phyloP scores from a whole-genome alignment of 2,329 filamentous ascomycete species.

The Pyricularia pennisetigena region DNA sequence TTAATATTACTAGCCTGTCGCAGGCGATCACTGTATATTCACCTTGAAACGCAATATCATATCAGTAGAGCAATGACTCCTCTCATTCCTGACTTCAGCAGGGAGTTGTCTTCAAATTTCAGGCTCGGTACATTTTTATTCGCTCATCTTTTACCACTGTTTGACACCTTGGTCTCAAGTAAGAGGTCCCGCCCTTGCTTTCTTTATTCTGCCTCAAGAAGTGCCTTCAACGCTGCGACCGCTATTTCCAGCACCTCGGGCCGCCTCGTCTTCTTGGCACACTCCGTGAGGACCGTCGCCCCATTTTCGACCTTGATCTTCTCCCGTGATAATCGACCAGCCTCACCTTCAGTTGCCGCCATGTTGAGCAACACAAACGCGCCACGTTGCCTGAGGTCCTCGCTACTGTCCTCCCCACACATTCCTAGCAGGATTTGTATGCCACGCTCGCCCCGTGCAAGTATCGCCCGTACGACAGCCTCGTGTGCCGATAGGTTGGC shows the following conservation, averaged over 20 bases:
- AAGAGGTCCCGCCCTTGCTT: not conserved
- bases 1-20: too few relatives aligned
- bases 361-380: constrained; percentile 69
- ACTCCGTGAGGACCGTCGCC: constrained; percentile 57
- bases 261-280: constrained; percentile 58
- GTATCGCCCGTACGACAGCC: constrained; percentile 58
- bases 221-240: constrained; percentile 61
- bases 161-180: not conserved
- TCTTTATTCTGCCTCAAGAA: constrained; percentile 3
- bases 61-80: not conserved
- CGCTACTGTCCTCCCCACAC: constrained; percentile 58
- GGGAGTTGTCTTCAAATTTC: not conserved
- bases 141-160: not conserved
- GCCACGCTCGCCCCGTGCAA: constrained; percentile 57
- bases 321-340: constrained; percentile 49
- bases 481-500: constrained; percentile 77
- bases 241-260: constrained; percentile 62
- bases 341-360: constrained; percentile 53
- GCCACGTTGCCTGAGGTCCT: constrained; percentile 62
- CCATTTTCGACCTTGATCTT: constrained; percentile 54
- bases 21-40: too few relatives aligned
- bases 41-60: too few relatives aligned
- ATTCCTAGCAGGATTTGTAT: constrained; percentile 71
- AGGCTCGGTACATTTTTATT: not conserved
- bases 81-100: too few relatives aligned